These are phyloP conservation scores for Aspergillus thermomutatus DNA, from an alignment of 2,329 filamentous ascomycete genomes.

Conservation along the genomic window DNA sequence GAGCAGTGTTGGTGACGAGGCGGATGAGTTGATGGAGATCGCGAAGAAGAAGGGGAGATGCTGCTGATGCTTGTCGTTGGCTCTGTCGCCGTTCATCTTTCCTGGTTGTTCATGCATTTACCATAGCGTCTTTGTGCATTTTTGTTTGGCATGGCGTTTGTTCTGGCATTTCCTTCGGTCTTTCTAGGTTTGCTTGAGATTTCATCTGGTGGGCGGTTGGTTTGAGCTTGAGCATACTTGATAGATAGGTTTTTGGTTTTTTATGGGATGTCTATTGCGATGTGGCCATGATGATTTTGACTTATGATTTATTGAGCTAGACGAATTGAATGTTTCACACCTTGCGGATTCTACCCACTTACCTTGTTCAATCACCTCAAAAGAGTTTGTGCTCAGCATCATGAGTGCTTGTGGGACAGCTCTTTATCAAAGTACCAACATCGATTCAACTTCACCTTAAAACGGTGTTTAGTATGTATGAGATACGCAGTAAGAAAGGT, in stretches of 20 bases:
- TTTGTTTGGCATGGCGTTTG: background rate
- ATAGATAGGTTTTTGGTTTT: background rate
- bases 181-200: background rate
- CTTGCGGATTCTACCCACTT: background rate
- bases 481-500: too few species aligned
- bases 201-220: background rate
- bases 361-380: background rate
- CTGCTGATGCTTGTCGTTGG: constrained; percentile 30
- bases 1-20: constrained; percentile 40
- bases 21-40: constrained; percentile 29
- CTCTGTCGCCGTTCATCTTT: background rate
- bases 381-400: background rate
- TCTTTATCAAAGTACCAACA: too few species aligned
- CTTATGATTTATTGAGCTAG: background rate
- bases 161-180: background rate
- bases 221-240: background rate
- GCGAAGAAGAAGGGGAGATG: constrained; percentile 37
- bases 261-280: background rate
- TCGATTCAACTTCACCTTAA: too few species aligned
- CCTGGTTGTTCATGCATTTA: background rate
- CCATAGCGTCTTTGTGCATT: background rate
- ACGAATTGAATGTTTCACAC: background rate
- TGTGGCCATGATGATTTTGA: background rate
- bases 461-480: too few species aligned
- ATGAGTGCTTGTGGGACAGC: background rate